A percentile compares a stretch with the other conserved stretches of the same genome.
These are phyloP conservation scores for Leccinum huronense DNA, from an alignment of 1,284 basidiomycete species.

Conservation along the genomic window DNA sequence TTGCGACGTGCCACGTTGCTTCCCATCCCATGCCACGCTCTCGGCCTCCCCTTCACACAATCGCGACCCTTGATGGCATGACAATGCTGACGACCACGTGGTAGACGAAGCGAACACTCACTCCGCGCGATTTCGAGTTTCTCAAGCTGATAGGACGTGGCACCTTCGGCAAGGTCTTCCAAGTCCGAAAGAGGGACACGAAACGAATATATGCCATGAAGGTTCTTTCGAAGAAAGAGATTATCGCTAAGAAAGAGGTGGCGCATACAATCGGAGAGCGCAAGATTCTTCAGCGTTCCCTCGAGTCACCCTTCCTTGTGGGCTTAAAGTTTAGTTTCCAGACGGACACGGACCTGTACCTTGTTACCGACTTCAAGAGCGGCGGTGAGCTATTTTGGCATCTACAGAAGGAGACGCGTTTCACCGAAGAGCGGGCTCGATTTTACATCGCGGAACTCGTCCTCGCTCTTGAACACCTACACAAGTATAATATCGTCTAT, in stretches of 20 bases:
- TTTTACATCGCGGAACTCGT: slow-evolving; percentile 97
- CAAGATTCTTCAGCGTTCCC: slow-evolving; percentile 94
- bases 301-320: slow-evolving; percentile 96
- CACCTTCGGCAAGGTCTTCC: slow-evolving; percentile 99
- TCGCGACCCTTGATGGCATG: slow-evolving; percentile 21
- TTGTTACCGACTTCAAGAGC: slow-evolving; percentile 99
- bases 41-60: slow-evolving; percentile 21
- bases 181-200: slow-evolving; percentile 97
- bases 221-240: slow-evolving; percentile 97
- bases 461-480: slow-evolving; percentile 91
- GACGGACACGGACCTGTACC: slow-evolving; percentile 92
- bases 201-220: slow-evolving; percentile 99
- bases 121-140: slow-evolving; percentile 95
- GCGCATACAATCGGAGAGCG: slow-evolving; percentile 99
- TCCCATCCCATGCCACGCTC: slow-evolving; percentile 26
- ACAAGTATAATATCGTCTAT: slow-evolving; percentile 97
- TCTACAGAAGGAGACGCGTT: slow-evolving; percentile 91
- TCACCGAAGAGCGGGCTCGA: slow-evolving; percentile 87
- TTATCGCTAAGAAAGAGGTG: slow-evolving; percentile 98
- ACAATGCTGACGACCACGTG: slow-evolving; percentile 18
- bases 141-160: slow-evolving; percentile 98
- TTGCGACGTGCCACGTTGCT: slow-evolving; percentile 19
- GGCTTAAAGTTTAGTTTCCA: slow-evolving; percentile 99
- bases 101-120: slow-evolving; percentile 79
- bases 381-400: slow-evolving; percentile 99